Base-by-base conservation (phyloP, 2,329 filamentous ascomycete genomes). In the Pyricularia sp. region DNA sequence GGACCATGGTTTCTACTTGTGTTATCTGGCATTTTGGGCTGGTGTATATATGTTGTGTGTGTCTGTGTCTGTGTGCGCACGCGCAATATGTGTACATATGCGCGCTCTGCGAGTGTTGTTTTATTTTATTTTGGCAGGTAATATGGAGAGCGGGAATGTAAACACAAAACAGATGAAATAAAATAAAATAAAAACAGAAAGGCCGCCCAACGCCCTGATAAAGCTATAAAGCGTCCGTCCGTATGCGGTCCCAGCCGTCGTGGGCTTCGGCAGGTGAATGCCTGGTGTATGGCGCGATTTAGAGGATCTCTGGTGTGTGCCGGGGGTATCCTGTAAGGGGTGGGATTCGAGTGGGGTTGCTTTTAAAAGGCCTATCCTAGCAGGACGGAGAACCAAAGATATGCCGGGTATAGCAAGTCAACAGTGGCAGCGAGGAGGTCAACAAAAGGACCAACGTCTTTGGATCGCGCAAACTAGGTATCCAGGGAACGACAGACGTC, bases 1-100 rank as follows among this genome's bases (percentile, higher is more conserved):
- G 76, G 78, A 3, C 66, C 62, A 2, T 62, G 60, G 24, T 33
- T 30, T 19, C 57, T 28, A 28, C 57, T 22, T 5, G 40, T 49
- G 40, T 49, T 49, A 7, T 49, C 40, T 49, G 40, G 19, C 40
- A 49, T 49, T 49, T 19, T n/a, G 19, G 7, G 19, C 31, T 10
- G 35, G 30, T 9, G 3, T 1, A 6, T 19, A n/a, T 16, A n/a
- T 49, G 40, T 5, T 49, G 35, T 44, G 35, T 44, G 35, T 44
- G 35, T 19, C 13, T 44, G 40, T 40, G 10, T 44, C 9, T 35
- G 33, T 35, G 33, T 16, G 33, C 12, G 33, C 33, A 12, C 12
- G 13, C 33, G 33, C 33, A 40, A 49, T 49, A 49, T 49, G 19
- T 49, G 40, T n/a, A 19, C 19, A 49, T 19, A 49, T 49, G 40